Evolutionary conservation across 176 grass and related monocot species (phyloP).

Genomic region (Microstegium vimineum): DNA sequence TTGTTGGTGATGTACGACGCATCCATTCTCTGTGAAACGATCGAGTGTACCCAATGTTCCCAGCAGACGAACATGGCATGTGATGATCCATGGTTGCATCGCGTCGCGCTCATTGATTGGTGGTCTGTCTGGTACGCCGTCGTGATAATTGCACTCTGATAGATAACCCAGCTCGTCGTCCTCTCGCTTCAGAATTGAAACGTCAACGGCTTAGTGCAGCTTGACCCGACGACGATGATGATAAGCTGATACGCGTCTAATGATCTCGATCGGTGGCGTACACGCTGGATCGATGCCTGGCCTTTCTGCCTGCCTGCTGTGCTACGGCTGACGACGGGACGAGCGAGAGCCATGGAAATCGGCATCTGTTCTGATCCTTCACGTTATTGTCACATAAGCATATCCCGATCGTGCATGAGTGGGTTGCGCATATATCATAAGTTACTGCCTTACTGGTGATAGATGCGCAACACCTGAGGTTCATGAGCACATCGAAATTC

Average conservation of each 20-base stretch:
- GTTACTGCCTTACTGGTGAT: too few relatives aligned
- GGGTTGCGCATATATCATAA: too few relatives aligned
- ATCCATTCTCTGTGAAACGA: not conserved
- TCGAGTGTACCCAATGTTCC: not conserved
- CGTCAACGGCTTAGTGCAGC: constrained; percentile 12
- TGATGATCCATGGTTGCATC: not conserved
- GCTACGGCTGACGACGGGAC: too few relatives aligned
- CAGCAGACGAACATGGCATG: not conserved
- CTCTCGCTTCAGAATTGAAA: not conserved
- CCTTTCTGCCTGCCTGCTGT: too few relatives aligned
- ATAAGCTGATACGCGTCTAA: constrained; percentile 49
- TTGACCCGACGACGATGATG: constrained; percentile 9
- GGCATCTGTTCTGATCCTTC: not conserved
- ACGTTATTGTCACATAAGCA: not conserved
- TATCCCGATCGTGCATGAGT: too few relatives aligned
- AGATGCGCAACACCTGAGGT: too few relatives aligned
- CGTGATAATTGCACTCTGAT: not conserved
- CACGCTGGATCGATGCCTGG: not conserved
- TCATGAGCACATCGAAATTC: too few relatives aligned
- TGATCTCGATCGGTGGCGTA: not conserved
- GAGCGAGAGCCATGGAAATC: not conserved
- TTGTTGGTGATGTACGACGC: not conserved
- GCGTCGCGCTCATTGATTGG: not conserved
- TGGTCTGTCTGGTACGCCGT: not conserved
- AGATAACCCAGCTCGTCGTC: not conserved